phyloP scores from a whole-genome alignment of 2,329 filamentous ascomycete species.

The Penicillium sp. region DNA sequence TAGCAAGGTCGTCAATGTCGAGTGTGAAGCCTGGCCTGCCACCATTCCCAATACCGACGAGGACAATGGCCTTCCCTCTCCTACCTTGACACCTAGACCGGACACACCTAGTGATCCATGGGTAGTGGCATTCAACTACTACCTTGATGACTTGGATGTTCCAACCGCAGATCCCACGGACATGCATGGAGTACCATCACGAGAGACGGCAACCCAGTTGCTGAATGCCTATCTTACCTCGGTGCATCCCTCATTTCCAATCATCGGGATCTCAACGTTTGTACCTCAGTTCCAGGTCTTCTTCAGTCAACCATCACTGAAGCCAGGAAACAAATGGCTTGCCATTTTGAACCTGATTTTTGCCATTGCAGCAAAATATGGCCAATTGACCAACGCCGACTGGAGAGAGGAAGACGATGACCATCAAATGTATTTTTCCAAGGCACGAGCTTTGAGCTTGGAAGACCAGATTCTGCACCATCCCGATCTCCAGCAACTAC shows the following conservation, averaged over 20 bases:
- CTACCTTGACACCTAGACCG: constrained; percentile 26
- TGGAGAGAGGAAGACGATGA: constrained; percentile 40
- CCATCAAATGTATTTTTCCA: constrained; percentile 44
- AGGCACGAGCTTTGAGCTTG: constrained; percentile 41
- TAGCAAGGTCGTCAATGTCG: constrained; percentile 33
- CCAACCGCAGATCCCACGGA: constrained; percentile 37
- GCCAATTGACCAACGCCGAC: constrained; percentile 38
- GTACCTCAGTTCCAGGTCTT: constrained; percentile 45
- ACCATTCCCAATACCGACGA: constrained; percentile 17
- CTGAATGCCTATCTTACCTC: constrained; percentile 44
- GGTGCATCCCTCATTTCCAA: constrained; percentile 48
- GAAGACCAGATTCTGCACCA: constrained; percentile 43
- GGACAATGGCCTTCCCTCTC: constrained; percentile 29
- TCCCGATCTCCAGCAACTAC: constrained; percentile 46
- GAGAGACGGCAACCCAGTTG: constrained; percentile 39
- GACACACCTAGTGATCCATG: constrained; percentile 25
- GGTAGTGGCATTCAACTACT: constrained; percentile 38
- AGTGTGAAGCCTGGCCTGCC: constrained; percentile 22
- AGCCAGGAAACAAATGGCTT: constrained; percentile 44
- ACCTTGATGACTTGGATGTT: constrained; percentile 45
- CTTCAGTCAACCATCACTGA: constrained; percentile 34
- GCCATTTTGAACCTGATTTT: constrained; percentile 49
- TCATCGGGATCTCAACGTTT: constrained; percentile 45
- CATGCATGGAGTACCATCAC: constrained; percentile 38
- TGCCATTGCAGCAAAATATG: constrained; percentile 45